Conservation (phyloP, 257 asterid genomes). For the Prunella vulgaris region DNA sequence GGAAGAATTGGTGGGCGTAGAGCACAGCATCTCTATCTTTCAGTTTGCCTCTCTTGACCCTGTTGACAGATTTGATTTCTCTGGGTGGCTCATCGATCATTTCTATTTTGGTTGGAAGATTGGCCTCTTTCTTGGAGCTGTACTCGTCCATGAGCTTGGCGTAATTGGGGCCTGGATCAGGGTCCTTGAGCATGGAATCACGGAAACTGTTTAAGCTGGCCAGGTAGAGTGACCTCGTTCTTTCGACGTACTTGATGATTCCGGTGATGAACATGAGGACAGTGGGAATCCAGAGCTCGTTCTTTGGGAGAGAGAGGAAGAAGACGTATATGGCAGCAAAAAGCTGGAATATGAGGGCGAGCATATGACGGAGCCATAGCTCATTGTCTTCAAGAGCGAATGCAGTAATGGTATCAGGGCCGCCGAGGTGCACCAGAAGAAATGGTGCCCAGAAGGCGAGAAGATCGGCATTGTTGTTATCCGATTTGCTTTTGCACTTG, state of each 20-base stretch:
- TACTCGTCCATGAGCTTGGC: slow-evolving; percentile 50
- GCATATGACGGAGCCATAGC: slow-evolving; percentile 45
- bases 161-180: slow-evolving; percentile 51
- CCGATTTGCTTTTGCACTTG: background rate
- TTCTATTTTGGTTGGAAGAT: slow-evolving; percentile 31
- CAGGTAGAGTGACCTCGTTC: slow-evolving; percentile 34
- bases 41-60: slow-evolving; percentile 22
- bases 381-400: slow-evolving; percentile 48
- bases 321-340: slow-evolving; percentile 35
- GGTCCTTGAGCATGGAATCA: slow-evolving; percentile 36
- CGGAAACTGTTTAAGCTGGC: slow-evolving; percentile 37
- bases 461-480: slow-evolving; percentile 14
- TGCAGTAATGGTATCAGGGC: slow-evolving; percentile 54
- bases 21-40: slow-evolving; percentile 20
- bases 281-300: slow-evolving; percentile 38
- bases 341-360: slow-evolving; percentile 34
- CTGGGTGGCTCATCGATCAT: slow-evolving; percentile 25
- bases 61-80: slow-evolving; percentile 1
- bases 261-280: slow-evolving; percentile 35
- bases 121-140: slow-evolving; percentile 30
- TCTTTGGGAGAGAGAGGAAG: slow-evolving; percentile 27
- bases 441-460: slow-evolving; percentile 50
- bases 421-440: slow-evolving; percentile 52
- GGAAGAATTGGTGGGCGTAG: slow-evolving; percentile 33
- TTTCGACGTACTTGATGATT: slow-evolving; percentile 39